Base-by-base conservation (phyloP, 352 stramenopile species). In the Phytophthora litchii region DNA sequence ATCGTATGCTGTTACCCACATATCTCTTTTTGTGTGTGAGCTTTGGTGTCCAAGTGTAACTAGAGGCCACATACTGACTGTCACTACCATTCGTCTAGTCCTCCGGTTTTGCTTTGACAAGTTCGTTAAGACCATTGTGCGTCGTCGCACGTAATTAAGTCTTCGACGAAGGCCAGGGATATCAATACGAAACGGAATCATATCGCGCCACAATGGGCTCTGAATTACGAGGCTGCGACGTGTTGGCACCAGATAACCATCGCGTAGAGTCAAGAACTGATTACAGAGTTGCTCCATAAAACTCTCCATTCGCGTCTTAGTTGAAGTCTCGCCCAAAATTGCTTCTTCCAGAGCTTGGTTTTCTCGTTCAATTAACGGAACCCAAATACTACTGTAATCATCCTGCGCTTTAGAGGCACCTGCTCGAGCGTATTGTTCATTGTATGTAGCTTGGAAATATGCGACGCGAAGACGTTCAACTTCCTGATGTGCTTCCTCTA, bases 1-100 rank as follows among this genome's bases (percentile, higher is more conserved):
- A 20, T 87, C 65, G 55, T 92, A 90, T n/a, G 78, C 80, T n/a
- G 56, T 70, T 1, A 88, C 46, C 78, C 76, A 92, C 21, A 53
- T 9, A 72, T 54, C 45, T 60, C 54, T 46, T 41, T 52, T 43
- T 47, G 14, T 23, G 12, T 32, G 29, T 41, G 25, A 38, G 32
- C 27, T n/a, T 29, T 31, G 23, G 14, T 20, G 42, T 27, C 19
- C 16, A 27, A 20, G 38, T 46, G 17, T 17, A 37, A 48, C 6
- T 40, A 56, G 47, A 25, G 64, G 56, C 52, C 61, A 86, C 23
- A 74, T 64, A 19, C 72, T 80, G 2, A 89, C 64, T 8, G 72
- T 72, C 4, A 91, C 70, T 20, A 90, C 58, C 60, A 89, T 65
- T 14, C 78, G 66, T 21, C 68, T 43, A 21, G 16, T 64, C n/a